Percentiles rank a stretch among this genome's conserved stretches.
These are phyloP conservation scores for Acephala macrosclerotiorum DNA, from an alignment of 2,329 filamentous ascomycete species.

Conservation along the genomic window DNA sequence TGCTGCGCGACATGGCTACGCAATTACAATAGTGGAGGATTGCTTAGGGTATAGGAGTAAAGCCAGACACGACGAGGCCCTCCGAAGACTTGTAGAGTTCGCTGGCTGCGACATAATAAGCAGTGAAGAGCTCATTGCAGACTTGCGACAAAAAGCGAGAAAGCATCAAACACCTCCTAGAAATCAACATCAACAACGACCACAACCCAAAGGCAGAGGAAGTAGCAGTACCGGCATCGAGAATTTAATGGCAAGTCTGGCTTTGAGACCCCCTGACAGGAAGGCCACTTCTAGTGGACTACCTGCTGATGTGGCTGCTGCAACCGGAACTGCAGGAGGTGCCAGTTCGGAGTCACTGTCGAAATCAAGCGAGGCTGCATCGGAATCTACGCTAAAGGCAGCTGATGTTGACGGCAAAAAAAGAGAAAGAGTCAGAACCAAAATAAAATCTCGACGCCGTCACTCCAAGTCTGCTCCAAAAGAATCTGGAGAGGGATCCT, in stretches of 20 bases:
- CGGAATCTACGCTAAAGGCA: constrained; percentile 24
- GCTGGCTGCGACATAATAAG: constrained; percentile 44
- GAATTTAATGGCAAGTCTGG: constrained; percentile 40
- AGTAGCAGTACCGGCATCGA: constrained; percentile 33
- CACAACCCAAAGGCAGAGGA: constrained; percentile 23
- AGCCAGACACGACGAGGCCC: constrained; percentile 62
- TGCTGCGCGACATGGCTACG: constrained; percentile 84
- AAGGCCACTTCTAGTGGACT: constrained; percentile 23
- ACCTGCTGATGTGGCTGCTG: constrained; percentile 24
- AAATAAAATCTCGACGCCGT: constrained; percentile 41
- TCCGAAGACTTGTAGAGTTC: constrained; percentile 39
- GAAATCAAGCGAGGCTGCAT: background rate
- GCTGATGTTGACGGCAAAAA: constrained; percentile 30
- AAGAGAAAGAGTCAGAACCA: constrained; percentile 41
- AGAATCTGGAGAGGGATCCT: constrained; percentile 23
- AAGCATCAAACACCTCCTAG: constrained; percentile 27
- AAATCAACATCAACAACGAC: constrained; percentile 18
- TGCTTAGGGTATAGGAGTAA: constrained; percentile 83
- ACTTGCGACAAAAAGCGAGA: constrained; percentile 35
- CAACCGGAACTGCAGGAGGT: constrained; percentile 26
- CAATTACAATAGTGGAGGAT: constrained; percentile 87
- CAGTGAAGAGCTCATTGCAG: constrained; percentile 38
- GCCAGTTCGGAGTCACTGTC: constrained; percentile 20
- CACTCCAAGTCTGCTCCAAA: constrained; percentile 32
- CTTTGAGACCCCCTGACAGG: constrained; percentile 29